Percentiles rank a stretch among this genome's conserved stretches.
Evolutionary conservation across 2,329 filamentous ascomycete species (phyloP).

Genomic region (Neurospora crassa): DNA sequence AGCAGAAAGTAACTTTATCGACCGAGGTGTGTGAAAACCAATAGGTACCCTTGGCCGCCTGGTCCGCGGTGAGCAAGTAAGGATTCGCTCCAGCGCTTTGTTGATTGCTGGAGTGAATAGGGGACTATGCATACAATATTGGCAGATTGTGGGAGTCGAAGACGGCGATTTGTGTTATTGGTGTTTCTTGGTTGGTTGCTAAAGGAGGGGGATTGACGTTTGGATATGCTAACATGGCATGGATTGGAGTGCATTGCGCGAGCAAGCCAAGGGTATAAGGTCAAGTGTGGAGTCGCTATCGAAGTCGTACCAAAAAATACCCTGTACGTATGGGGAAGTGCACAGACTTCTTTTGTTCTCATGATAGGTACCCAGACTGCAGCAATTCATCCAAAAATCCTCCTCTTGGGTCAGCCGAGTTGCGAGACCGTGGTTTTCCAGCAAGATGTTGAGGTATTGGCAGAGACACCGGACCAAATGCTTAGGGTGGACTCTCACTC

Average conservation of each 20-base stretch:
- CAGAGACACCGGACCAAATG: no score
- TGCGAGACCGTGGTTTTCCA: no score
- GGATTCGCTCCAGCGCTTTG: background rate
- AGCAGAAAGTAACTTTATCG: background rate
- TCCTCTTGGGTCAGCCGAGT: no score
- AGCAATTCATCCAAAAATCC: no score
- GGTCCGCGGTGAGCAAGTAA: background rate
- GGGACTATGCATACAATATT: background rate
- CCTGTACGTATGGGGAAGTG: no score
- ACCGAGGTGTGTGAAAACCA: background rate
- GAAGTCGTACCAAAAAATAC: no score
- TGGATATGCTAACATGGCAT: background rate
- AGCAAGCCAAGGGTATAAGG: background rate
- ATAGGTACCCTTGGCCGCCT: background rate
- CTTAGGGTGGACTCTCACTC: no score
- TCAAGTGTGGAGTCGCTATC: background rate
- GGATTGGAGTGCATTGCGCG: background rate
- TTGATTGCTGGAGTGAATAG: background rate
- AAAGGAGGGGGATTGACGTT: background rate
- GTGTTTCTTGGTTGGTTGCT: background rate
- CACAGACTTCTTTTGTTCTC: no score
- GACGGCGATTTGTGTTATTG: background rate
- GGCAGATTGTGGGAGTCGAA: background rate
- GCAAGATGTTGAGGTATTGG: no score
- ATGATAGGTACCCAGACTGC: no score